These are phyloP conservation scores for Houttuynia cordata DNA, from an alignment of 164 flowering plant genomes.

Conservation along the genomic window DNA sequence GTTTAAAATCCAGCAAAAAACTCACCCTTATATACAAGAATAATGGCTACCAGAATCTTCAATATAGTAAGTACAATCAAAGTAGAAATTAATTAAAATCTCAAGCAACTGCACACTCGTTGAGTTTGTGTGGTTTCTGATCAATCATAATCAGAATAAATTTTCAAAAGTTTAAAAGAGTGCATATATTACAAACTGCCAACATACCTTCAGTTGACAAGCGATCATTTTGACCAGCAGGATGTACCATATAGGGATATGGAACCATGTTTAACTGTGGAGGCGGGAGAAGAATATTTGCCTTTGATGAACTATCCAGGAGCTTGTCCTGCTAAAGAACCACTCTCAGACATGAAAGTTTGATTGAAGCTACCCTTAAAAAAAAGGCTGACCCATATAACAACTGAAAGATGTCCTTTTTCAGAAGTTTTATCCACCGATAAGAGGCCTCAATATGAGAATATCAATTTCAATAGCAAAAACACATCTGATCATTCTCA, in stretches of 20 bases:
- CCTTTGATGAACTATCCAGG: conserved; percentile 47
- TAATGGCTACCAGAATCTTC: too few species aligned
- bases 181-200: not conserved
- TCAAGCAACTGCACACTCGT: too few species aligned
- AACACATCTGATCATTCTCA: not conserved
- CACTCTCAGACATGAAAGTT: not conserved
- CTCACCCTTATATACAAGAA: too few species aligned
- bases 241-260: conserved; percentile 37
- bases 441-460: too few species aligned
- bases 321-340: conserved; percentile 62
- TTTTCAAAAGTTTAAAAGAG: not conserved
- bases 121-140: too few species aligned
- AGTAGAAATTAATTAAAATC: too few species aligned
- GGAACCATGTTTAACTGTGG: conserved; percentile 26
- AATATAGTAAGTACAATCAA: too few species aligned
- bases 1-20: too few species aligned
- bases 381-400: not conserved
- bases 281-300: conserved; percentile 22
- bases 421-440: not conserved
- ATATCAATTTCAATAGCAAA: not conserved
- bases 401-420: too few species aligned
- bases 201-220: conserved; percentile 52
- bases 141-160: not conserved
- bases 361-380: too few species aligned
- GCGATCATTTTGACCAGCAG: conserved; percentile 21